Conservation (phyloP, 768 basidiomycete genomes). For the Lactifluus volemus region DNA sequence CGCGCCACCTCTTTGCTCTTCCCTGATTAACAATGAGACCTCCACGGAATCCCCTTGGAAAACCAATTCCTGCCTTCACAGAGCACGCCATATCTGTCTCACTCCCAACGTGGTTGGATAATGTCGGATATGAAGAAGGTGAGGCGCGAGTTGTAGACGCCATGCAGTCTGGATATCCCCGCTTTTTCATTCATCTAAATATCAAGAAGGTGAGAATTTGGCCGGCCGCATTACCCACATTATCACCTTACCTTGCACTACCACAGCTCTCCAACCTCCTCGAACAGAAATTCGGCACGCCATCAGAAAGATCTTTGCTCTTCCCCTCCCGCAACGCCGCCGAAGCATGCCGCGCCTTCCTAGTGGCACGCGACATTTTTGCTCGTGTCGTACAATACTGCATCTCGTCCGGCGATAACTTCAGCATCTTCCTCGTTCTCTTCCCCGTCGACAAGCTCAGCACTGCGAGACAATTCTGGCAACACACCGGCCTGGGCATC, state of each 20-base stretch:
- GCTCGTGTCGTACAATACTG: conserved; percentile 60
- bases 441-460: conserved; percentile 54
- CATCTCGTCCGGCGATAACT: conserved; percentile 31
- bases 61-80: conserved; percentile 54
- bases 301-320: conserved; percentile 69
- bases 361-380: conserved; percentile 44
- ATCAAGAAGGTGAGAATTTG: conserved; percentile 60
- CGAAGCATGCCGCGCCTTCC: conserved; percentile 66
- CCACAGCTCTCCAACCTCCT: conserved; percentile 70
- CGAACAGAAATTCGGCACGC: conserved; percentile 64
- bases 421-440: conserved; percentile 72
- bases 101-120: conserved; percentile 86
- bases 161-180: conserved; percentile 88
- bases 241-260: too few relatives aligned
- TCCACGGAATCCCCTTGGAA: conserved; percentile 31
- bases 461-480: conserved; percentile 90
- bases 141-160: conserved; percentile 65
- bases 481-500: conserved; percentile 86
- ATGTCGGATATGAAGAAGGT: conserved; percentile 87
- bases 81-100: conserved; percentile 94
- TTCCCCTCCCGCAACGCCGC: conserved; percentile 69
- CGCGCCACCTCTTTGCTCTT: too few relatives aligned
- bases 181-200: conserved; percentile 86
- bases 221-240: too few relatives aligned
- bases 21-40: background rate